Percentiles rank a stretch among this genome's conserved stretches.
These are phyloP conservation scores for Naganishia kalamii DNA, from an alignment of 768 basidiomycete genomes.

Conservation along the genomic window DNA sequence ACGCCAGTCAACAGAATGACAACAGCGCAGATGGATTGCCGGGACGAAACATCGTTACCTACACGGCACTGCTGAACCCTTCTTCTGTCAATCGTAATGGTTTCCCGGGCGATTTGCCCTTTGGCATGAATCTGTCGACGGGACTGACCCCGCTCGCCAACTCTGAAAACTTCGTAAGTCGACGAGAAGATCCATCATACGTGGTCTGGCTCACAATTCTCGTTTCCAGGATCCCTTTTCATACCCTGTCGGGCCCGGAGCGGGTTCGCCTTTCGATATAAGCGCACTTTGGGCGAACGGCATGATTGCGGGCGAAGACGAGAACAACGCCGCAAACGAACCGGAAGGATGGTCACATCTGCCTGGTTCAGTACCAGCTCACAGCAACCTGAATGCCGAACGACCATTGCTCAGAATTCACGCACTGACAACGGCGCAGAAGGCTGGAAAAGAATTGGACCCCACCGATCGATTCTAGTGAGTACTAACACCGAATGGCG, in stretches of 20 bases:
- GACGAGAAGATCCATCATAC: no score
- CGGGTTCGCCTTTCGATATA: constrained; percentile 3
- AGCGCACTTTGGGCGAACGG: constrained; percentile 4
- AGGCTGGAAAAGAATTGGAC: constrained; percentile 31
- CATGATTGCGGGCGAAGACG: constrained; percentile 3
- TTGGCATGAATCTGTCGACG: not conserved
- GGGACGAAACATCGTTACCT: not conserved
- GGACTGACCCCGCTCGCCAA: not conserved
- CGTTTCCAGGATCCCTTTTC: constrained; percentile 1
- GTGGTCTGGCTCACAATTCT: not conserved
- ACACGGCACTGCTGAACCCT: not conserved
- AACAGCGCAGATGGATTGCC: not conserved
- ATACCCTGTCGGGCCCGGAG: not conserved
- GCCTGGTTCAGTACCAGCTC: constrained; percentile 28
- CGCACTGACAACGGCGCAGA: constrained; percentile 13
- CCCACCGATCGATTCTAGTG: constrained; percentile 42
- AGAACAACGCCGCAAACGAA: not conserved
- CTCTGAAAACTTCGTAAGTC: constrained; percentile 1
- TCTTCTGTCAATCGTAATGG: not conserved
- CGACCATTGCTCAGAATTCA: constrained; percentile 39
- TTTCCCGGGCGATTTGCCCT: not conserved
- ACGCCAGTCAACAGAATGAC: not conserved
- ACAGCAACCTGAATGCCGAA: constrained; percentile 39
- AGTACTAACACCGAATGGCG: constrained; percentile 9
- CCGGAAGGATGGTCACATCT: constrained; percentile 23